phyloP scores from a whole-genome alignment of 805 yeast genomes.

The Pichia nanzhaoensis region DNA sequence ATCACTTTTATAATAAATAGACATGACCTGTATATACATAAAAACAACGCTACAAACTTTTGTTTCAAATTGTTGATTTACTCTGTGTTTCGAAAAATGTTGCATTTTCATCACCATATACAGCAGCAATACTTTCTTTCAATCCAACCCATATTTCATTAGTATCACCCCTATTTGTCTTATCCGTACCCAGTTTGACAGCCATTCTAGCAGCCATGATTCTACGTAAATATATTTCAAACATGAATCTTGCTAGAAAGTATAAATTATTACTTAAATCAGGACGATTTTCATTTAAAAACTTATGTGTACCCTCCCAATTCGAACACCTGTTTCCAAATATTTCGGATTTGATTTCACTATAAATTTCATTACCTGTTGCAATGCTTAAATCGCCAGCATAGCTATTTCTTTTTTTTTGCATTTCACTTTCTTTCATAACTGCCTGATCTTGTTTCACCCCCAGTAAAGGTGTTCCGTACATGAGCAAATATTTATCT shows the following conservation, averaged over 20 bases:
- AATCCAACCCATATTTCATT: slow-evolving; percentile 33
- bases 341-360: slow-evolving; percentile 14
- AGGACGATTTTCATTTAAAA: slow-evolving; percentile 13
- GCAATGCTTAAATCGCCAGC: slow-evolving; percentile 25
- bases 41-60: not conserved
- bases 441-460: not conserved
- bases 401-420: slow-evolving; percentile 16
- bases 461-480: slow-evolving; percentile 5
- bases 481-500: slow-evolving; percentile 3
- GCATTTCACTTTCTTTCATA: not conserved
- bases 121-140: slow-evolving; percentile 46
- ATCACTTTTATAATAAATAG: slow-evolving; percentile 4
- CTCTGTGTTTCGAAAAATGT: slow-evolving; percentile 20
- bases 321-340: slow-evolving; percentile 12
- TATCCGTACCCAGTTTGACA: slow-evolving; percentile 20
- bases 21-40: slow-evolving; percentile 1
- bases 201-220: slow-evolving; percentile 28
- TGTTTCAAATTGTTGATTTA: not conserved
- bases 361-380: slow-evolving; percentile 23
- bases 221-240: slow-evolving; percentile 29
- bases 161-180: slow-evolving; percentile 15
- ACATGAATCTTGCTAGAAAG: slow-evolving; percentile 21
- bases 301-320: slow-evolving; percentile 16
- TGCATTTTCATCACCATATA: slow-evolving; percentile 35
- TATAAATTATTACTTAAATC: slow-evolving; percentile 23